phyloP scores from a whole-genome alignment of 202 grass and related monocot genomes.

The Schoenoplectus triqueter region DNA sequence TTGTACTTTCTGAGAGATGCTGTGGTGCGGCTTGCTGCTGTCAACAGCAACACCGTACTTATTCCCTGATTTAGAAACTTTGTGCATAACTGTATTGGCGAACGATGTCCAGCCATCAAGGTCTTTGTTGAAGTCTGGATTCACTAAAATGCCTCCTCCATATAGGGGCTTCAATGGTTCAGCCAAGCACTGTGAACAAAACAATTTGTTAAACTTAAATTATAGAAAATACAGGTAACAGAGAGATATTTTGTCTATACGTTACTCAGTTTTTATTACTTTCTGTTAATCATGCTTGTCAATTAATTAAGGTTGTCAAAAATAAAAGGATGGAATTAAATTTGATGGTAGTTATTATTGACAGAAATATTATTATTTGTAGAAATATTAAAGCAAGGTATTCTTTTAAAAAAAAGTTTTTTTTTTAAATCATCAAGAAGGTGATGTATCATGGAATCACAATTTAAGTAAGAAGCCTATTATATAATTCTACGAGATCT shows the following conservation, averaged over 20 bases:
- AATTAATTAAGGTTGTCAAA: not conserved
- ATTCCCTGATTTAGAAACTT: constrained; percentile 43
- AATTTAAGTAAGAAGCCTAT: not conserved
- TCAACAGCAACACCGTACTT: constrained; percentile 31
- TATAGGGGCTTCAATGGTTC: constrained; percentile 56
- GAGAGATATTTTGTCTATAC: not conserved
- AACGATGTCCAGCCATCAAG: constrained; percentile 53
- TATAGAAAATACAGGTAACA: not conserved
- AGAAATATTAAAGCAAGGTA: too few species aligned
- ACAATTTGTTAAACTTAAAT: not conserved
- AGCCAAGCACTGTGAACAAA: constrained; percentile 46
- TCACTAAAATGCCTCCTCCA: constrained; percentile 53
- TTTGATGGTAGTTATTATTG: not conserved
- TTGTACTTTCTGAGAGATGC: constrained; percentile 45
- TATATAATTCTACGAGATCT: constrained; percentile 13
- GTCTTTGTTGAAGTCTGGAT: constrained; percentile 40
- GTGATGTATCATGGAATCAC: not conserved
- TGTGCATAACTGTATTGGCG: constrained; percentile 38
- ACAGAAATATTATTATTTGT: not conserved
- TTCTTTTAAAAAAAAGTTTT: not conserved
- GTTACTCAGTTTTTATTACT: constrained; percentile 5
- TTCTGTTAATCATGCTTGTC: not conserved
- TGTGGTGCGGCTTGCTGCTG: constrained; percentile 28
- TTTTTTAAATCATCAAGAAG: not conserved
- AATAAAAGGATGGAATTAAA: not conserved